These are phyloP conservation scores for Claviceps capensis DNA, from an alignment of 2,329 filamentous ascomycete genomes.

Conservation along the genomic window DNA sequence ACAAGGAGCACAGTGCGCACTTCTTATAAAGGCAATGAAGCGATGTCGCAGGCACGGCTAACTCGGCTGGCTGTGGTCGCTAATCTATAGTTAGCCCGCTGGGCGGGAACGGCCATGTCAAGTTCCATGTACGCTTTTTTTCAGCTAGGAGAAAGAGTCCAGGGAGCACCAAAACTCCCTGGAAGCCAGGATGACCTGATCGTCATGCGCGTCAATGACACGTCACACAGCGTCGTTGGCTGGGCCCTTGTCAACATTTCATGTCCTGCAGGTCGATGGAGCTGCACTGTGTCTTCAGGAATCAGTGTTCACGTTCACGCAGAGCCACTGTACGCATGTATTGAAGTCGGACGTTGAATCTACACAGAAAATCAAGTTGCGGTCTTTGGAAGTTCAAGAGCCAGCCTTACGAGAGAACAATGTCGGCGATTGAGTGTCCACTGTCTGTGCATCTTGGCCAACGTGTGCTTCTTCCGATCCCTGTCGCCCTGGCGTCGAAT, in stretches of 20 bases:
- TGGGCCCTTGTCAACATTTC: background rate
- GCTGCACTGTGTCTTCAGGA: background rate
- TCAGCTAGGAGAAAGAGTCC: background rate
- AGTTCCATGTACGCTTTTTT: background rate
- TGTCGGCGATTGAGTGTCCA: background rate
- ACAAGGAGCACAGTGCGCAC: too few relatives aligned
- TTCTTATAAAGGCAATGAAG: too few relatives aligned
- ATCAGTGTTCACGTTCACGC: background rate
- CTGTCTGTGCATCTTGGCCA: background rate
- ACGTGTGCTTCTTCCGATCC: background rate
- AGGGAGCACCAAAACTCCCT: background rate
- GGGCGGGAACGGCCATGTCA: background rate
- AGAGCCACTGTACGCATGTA: background rate
- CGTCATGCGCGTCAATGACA: constrained; percentile 9
- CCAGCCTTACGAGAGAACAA: background rate
- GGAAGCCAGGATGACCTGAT: constrained; percentile 5
- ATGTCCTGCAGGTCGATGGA: background rate
- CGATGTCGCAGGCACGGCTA: background rate
- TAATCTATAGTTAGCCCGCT: background rate
- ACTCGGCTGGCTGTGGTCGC: background rate
- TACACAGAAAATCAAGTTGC: background rate
- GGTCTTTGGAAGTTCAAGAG: background rate
- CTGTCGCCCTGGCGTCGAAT: background rate
- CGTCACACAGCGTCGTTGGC: constrained; percentile 3
- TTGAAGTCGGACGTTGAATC: background rate